Conservation (phyloP, 2,329 filamentous ascomycete genomes). For the Daldinia eschscholtzii region DNA sequence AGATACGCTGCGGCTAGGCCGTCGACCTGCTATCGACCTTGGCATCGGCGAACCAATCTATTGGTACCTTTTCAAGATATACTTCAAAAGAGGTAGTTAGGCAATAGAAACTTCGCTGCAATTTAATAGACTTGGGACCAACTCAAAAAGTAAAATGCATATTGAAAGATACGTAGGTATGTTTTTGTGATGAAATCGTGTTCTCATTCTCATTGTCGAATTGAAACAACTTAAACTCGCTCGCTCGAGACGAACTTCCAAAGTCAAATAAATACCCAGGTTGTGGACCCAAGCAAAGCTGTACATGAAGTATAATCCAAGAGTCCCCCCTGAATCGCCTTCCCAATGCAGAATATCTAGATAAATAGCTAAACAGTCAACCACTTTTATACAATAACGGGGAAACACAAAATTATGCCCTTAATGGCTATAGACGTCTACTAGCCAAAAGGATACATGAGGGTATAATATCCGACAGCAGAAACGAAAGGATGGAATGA, state of each 20-base stretch:
- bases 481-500: conserved; percentile 14
- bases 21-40: conserved; percentile 21
- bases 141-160: background rate
- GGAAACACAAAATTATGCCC: conserved; percentile 28
- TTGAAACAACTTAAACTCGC: conserved; percentile 18
- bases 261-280: conserved; percentile 21
- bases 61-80: conserved; percentile 17
- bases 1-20: conserved; percentile 21
- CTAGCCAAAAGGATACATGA: conserved; percentile 31
- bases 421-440: conserved; percentile 18
- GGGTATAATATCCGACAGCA: conserved; percentile 38
- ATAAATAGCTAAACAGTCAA: conserved; percentile 22
- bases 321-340: conserved; percentile 33
- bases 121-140: conserved; percentile 6
- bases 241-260: conserved; percentile 33
- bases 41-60: conserved; percentile 28
- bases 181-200: conserved; percentile 23
- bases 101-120: conserved; percentile 1
- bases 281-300: conserved; percentile 27
- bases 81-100: background rate
- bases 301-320: conserved; percentile 37
- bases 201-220: conserved; percentile 41
- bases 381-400: conserved; percentile 38
- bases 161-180: background rate
- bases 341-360: conserved; percentile 40